Percentiles rank a stretch among this genome's conserved stretches.
Conservation (phyloP, 2,329 filamentous ascomycete species). For the Tolypocladium cylindrosporum region DNA sequence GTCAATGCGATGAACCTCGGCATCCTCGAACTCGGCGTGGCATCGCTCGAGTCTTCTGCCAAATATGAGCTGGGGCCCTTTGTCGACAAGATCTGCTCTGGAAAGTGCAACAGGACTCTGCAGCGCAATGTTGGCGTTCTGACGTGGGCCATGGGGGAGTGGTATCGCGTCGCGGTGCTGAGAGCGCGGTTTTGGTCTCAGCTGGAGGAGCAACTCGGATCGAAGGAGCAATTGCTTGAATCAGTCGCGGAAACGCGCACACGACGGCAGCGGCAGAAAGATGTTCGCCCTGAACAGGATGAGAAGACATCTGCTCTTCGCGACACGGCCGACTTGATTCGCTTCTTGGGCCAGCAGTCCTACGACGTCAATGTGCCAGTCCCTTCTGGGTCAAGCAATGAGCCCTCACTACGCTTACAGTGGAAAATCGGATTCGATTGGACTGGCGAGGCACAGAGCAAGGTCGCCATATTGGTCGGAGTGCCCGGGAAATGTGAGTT, state of each 20-base stretch:
- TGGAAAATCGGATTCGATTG: constrained; percentile 62
- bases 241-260: constrained; percentile 13
- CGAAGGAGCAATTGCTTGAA: constrained; percentile 17
- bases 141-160: constrained; percentile 59
- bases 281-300: constrained; percentile 12
- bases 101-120: constrained; percentile 31
- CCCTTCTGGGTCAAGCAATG: constrained; percentile 17
- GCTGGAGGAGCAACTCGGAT: constrained; percentile 36
- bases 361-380: constrained; percentile 33
- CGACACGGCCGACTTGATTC: constrained; percentile 34
- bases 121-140: constrained; percentile 48
- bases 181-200: constrained; percentile 54
- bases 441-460: constrained; percentile 59
- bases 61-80: constrained; percentile 48
- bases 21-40: constrained; percentile 43
- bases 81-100: constrained; percentile 30
- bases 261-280: constrained; percentile 11
- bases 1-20: constrained; percentile 43
- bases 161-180: constrained; percentile 50
- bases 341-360: constrained; percentile 42
- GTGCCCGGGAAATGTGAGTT: constrained; percentile 55
- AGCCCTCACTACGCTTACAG: constrained; percentile 39
- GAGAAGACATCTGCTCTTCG: constrained; percentile 5
- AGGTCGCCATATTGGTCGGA: constrained; percentile 42
- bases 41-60: constrained; percentile 46